Percentiles rank a stretch among this genome's conserved stretches.
Evolutionary conservation across 2,329 filamentous ascomycete species (phyloP).

Genomic region (Pseudogymnoascus sp.): DNA sequence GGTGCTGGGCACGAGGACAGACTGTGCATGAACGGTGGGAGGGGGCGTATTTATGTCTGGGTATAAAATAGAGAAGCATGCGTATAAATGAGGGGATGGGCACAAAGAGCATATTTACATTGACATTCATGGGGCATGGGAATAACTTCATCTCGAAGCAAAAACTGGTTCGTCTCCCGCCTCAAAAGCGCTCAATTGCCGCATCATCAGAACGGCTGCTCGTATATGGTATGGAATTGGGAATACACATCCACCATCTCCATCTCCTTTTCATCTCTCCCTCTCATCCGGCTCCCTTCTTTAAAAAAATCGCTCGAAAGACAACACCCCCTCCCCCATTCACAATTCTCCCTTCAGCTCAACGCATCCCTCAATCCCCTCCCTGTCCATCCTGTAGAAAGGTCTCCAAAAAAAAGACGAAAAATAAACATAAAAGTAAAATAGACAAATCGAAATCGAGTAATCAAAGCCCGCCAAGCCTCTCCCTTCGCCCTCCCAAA

Average conservation of each 20-base stretch:
- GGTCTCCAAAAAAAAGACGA: not conserved
- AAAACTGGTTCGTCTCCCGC: not conserved
- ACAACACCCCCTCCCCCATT: not conserved
- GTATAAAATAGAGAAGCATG: not conserved
- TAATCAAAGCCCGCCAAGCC: not conserved
- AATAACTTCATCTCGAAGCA: not conserved
- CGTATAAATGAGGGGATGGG: not conserved
- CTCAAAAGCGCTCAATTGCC: not conserved
- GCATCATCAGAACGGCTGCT: not conserved
- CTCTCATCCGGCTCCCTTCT: not conserved
- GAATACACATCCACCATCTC: not conserved
- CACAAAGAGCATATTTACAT: not conserved
- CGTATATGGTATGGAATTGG: slow-evolving; percentile 2
- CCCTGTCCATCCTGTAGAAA: not conserved
- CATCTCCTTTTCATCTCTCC: not conserved
- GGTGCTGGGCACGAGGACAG: not conserved
- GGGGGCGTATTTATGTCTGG: not conserved
- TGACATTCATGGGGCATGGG: not conserved
- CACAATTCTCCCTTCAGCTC: not conserved
- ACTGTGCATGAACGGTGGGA: not conserved
- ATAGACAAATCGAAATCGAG: slow-evolving; percentile 4
- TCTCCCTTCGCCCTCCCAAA: not conserved
- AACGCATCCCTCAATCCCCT: not conserved
- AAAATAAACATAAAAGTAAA: not conserved
- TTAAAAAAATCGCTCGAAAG: not conserved